Evolutionary conservation across 2,329 filamentous ascomycete genomes (phyloP), one percentile per base, ranked within the genome.

Genomic region (Lecanicillium sp.): DNA sequence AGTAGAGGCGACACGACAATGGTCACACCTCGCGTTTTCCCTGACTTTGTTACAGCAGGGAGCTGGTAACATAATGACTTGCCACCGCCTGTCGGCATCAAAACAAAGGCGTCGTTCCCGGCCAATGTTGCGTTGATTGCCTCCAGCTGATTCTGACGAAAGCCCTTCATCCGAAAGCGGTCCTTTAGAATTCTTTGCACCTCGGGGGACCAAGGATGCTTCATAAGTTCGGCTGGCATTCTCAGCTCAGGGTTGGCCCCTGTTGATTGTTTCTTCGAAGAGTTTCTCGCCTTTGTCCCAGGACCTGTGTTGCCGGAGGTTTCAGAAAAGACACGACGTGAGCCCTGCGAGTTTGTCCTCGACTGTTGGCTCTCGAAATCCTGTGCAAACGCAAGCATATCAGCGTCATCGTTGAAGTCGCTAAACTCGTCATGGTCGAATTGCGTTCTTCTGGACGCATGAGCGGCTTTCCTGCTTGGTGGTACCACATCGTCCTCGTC

Each of bases 61-160:
- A 98, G 66, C 58, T 98, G 94, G 57, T 98, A 98, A 59, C 92
- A 97, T 2, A 98, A 70, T 2, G 90, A 97, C 57, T 98, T 98
- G 30, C 92, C 92, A 44, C 92, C 92, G 38, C 92, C 92, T 0
- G 92, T 98, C 3, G 94, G 92, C 92, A 98, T 98, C 29, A 98
- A 69, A 13, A 98, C 84, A 57, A 98, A 98, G 0, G 85, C 83
- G 60, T 98, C 90, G 46, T 90, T 81, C 3, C 90, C 92, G 20
- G 68, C 71, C 33, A 98, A 67, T 0, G 92, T 97, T 2, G 89
- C 84, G 59, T 98, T 97, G 59, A 98, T 96, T 12, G 92, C 89
- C 60, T 97, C 87, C 2, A 97, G 71, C 56, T 98, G 92, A 55
- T 96, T 92, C 39, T 82, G 79, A 20, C 94, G 80, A 55, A 98